Conservation (phyloP, 768 basidiomycete genomes). For the Agaricus sinodeliciosus region DNA sequence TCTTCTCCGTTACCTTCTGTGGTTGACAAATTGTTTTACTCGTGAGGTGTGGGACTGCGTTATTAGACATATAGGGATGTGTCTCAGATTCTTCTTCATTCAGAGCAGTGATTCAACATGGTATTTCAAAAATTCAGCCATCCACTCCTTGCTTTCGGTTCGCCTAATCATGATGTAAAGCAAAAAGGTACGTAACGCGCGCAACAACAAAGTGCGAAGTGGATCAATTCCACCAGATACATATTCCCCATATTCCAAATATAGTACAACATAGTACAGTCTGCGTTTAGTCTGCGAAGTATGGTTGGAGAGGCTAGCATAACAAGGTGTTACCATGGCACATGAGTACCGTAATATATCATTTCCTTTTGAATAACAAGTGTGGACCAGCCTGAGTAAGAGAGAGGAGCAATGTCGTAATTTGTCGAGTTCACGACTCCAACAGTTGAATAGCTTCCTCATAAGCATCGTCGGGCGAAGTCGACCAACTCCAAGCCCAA, state of each 20-base stretch:
- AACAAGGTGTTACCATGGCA: not conserved
- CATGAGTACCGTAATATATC: no score
- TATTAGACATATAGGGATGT: no score
- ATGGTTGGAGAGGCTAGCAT: not conserved
- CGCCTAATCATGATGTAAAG: no score
- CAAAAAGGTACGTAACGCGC: no score
- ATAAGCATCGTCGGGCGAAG: constrained; percentile 35
- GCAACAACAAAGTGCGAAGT: not conserved
- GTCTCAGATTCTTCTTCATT: no score
- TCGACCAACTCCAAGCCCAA: constrained; percentile 61
- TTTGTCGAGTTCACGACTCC: constrained; percentile 13
- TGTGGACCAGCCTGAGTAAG: not conserved
- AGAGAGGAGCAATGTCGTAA: not conserved
- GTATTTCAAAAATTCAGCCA: no score
- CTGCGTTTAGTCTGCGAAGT: not conserved
- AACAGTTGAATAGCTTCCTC: constrained; percentile 30
- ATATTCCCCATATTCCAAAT: not conserved
- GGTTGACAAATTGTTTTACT: no score
- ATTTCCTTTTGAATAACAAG: no score
- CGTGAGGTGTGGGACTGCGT: no score
- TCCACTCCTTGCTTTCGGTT: no score
- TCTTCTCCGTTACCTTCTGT: no score
- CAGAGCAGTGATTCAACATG: no score
- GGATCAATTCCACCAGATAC: not conserved
- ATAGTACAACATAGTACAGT: not conserved